phyloP scores from a whole-genome alignment of 768 basidiomycete species.

The Collybiopsis luxurians region DNA sequence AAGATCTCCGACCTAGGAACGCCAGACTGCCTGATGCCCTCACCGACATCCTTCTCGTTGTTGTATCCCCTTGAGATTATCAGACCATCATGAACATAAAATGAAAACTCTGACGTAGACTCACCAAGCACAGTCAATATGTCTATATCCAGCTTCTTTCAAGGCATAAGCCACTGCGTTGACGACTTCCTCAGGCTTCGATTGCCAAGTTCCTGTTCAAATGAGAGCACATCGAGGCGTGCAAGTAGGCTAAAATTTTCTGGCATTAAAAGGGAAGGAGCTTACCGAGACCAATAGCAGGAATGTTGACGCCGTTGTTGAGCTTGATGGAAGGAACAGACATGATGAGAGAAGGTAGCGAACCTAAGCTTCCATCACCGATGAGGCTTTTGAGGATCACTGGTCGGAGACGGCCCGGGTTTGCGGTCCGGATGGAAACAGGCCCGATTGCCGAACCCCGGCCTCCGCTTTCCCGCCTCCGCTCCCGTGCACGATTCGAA shows the following conservation, averaged over 20 bases:
- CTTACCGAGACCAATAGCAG: constrained; percentile 11
- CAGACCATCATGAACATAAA: not conserved
- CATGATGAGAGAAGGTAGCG: constrained; percentile 2
- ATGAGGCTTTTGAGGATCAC: too few species aligned
- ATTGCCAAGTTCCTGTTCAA: constrained; percentile 84
- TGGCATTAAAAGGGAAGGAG: constrained; percentile 10
- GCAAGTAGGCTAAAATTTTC: not conserved
- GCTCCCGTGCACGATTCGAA: too few species aligned
- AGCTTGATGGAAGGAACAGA: constrained; percentile 13
- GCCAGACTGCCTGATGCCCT: constrained; percentile 74
- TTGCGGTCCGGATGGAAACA: too few species aligned
- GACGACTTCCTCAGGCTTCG: constrained; percentile 67
- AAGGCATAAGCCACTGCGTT: constrained; percentile 73
- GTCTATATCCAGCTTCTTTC: constrained; percentile 68
- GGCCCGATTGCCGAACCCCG: too few species aligned
- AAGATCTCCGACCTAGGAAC: constrained; percentile 74
- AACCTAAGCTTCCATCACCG: too few species aligned
- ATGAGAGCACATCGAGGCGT: too few species aligned
- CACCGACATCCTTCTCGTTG: constrained; percentile 83
- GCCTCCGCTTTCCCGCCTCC: too few species aligned
- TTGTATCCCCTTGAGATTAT: constrained; percentile 47
- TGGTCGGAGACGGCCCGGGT: too few species aligned
- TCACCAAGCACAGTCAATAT: constrained; percentile 67
- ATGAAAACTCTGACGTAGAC: constrained; percentile 5
- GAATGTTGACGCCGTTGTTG: constrained; percentile 12